Base-by-base conservation (phyloP, 1,284 basidiomycete species). In the Naganishia sp. region DNA sequence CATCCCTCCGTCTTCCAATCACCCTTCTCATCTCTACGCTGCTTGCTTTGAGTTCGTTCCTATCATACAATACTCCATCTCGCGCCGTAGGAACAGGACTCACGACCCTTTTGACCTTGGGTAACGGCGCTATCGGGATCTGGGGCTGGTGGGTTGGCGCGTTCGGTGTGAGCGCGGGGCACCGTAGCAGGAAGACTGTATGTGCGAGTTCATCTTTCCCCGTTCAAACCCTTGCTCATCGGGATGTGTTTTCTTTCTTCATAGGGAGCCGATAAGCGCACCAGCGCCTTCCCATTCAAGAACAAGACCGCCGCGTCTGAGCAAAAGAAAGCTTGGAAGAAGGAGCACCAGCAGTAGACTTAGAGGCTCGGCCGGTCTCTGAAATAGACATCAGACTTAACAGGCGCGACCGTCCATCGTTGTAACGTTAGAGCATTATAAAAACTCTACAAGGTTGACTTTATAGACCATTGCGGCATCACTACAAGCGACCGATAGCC, bases 251-350 rank as follows among this genome's bases (percentile, higher is more conserved):
- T 21, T 44, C 23, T 3, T 6, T n/a, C 9, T 36, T 28, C 9
- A 43, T 25, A 69, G 68, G 89, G 88, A 7, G 87, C 88, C 31
- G 88, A 90, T 79, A 90, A 90, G 73, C 86, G 85, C 67, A 91
- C 89, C 4, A 90, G 88, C 18, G 74, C 85, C 2, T 90, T 90
- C 75, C 79, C 90, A 21, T 91, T 91, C 74, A 85, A 87, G 0
- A 91, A 90, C 79, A 88, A 84, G 72, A 81, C 81, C 49, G 85
- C 88, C 31, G 88, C 89, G 10, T 89, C 88, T 4, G 79, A 81
- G 43, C 84, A 86, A 78, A 90, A 89, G 80, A 88, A 86, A 76
- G 75, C 79, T 66, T 87, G 85, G 87, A 85, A 81, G 77, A 84
- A 71, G 61, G 67, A 70, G 39, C 69, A 67, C 18, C 49, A 28